Base-by-base conservation (phyloP, 257 asterid species). In the Solanum microdontum region DNA sequence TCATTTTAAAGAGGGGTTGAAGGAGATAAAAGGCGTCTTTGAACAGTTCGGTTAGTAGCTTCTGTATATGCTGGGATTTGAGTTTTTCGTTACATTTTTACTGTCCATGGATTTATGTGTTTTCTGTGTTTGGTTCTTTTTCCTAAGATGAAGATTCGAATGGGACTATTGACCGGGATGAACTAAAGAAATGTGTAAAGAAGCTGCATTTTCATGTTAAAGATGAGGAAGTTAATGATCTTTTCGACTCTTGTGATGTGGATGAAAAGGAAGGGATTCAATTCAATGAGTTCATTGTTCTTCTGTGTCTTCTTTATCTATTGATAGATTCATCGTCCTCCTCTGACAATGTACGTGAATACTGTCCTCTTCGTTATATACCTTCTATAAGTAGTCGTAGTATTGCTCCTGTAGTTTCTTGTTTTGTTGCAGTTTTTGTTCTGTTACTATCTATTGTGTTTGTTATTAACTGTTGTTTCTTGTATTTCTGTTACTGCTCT, bases 201-300 rank as follows among this genome's bases (percentile, higher is more conserved):
- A 86, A 86, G 30, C 86, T 91, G 66, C 91, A 87, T 85, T 91
- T 92, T 85, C 68, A 88, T 36, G 84, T 91, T 30, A 43, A 86
- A 11, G 91, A 91, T 28, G 89, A 91, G 86, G 93, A 92, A 74
- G 89, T 93, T 37, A 90, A 89, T 80, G 92, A 92, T 85, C 92
- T 92, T 85, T 88, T 90, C 66, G 13, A 75, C 76, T 90, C 91
- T 14, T 91, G 93, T 79, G 95, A 92, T 82, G 88, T 91, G 76
- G 87, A 93, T 86, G 92, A 88, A 30, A 90, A 73, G 8, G 86
- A 92, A 87, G 92, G 93, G 87, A 92, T 93, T 82, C 93, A 91
- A 69, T 90, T 93, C 84, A 91, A 89, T 1, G 95, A 91, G 93
- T 92, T 93, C 45, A 92, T 90, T 70, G 94, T 90, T 87, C 92